Evolutionary conservation across 73 alveolate species (phyloP), one percentile per base, ranked within the genome.

Genomic region (Paraurostyla sp.): DNA sequence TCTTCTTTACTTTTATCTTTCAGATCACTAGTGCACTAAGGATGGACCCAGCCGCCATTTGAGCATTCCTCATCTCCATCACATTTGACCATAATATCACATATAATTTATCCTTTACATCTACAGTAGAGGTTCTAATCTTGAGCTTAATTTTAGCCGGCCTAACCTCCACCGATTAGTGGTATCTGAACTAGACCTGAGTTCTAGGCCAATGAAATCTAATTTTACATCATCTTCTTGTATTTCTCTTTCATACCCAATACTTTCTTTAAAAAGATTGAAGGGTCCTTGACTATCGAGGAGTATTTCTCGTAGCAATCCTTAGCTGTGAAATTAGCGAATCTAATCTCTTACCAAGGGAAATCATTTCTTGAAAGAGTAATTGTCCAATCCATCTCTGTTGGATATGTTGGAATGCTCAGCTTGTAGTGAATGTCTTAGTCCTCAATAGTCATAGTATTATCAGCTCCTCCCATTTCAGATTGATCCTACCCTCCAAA

Each of bases 1-100:
- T 91, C 96, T 20, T 59, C 87, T 48, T 87, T 49, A 11, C 65
- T 16, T 38, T 57, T 86, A 58, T 71, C 29, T 87, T 52, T 87
- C 13, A 91, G 73, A 29, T 86, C 92, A 0, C 30, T 71, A n/a
- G 90, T 71, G 48, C 96, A 91, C 65, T 87, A 40, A 57, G 89
- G 87, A 85, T 91, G 96, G 7, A 85, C 63, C 96, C 96, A 91
- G 0, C 94, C 93, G 23, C 82, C 82, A 76, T 71, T 69, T 23
- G 56, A 75, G 41, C 96, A 87, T 54, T 78, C 89, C 9, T 62
- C 83, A 45, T 76, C 89, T 16, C 93, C 93, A 59, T 86, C 93
- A 42, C 94, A 88, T 27, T 71, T 83, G 2, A 88, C 91, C 76
- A 32, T 78, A 22, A 88, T 27, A 20, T 88, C 94, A 29, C 80